Conservation (phyloP, 495 filamentous ascomycete species). For the Mycothermus thermophilus region DNA sequence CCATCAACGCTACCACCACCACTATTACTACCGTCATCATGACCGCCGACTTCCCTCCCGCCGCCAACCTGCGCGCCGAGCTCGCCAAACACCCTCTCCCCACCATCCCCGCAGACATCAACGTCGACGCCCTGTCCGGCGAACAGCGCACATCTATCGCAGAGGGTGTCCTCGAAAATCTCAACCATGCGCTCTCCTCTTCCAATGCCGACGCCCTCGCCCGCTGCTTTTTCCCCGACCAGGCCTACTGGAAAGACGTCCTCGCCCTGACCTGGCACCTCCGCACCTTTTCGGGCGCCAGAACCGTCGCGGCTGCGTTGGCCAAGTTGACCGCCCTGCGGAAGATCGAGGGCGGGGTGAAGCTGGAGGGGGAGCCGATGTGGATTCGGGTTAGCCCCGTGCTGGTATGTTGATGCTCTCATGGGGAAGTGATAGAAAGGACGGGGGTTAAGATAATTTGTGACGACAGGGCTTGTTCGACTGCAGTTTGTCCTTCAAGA, state of each 20-base stretch:
- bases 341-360: slow-evolving; percentile 2
- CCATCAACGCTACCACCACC: too few relatives aligned
- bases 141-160: too few relatives aligned
- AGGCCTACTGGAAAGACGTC: slow-evolving; percentile 22
- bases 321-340: slow-evolving; percentile 10
- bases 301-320: slow-evolving; percentile 9
- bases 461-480: slow-evolving; percentile 15
- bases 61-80: too few relatives aligned
- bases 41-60: too few relatives aligned
- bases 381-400: slow-evolving; percentile 5
- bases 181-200: too few relatives aligned
- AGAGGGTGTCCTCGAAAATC: too few relatives aligned
- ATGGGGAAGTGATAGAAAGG: not conserved
- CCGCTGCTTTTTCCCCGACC: slow-evolving; percentile 9
- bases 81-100: too few relatives aligned
- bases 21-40: too few relatives aligned
- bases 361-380: slow-evolving; percentile 5
- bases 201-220: slow-evolving; percentile 2
- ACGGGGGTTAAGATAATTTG: not conserved
- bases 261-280: slow-evolving; percentile 19
- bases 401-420: slow-evolving; percentile 12
- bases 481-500: slow-evolving; percentile 15
- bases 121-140: too few relatives aligned
- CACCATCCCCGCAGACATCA: too few relatives aligned
- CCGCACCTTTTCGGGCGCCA: slow-evolving; percentile 13